Evolutionary conservation across 495 filamentous ascomycete species (phyloP).

Genomic region (Massariosphaeria phaeospora): DNA sequence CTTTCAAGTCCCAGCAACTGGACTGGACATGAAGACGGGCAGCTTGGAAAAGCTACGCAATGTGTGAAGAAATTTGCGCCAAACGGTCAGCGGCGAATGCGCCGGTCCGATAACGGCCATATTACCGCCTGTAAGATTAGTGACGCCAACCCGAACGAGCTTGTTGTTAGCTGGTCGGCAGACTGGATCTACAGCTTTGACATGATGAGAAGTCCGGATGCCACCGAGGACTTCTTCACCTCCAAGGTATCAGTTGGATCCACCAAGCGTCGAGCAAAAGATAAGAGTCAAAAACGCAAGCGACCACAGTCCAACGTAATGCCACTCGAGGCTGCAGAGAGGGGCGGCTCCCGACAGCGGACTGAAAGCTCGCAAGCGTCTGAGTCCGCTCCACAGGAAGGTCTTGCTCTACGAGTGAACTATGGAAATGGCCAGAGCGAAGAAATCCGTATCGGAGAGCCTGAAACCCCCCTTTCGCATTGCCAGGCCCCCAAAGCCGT

Average conservation of each 20-base stretch:
- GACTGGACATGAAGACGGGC: conserved; percentile 48
- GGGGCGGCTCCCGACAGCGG: conserved; percentile 44
- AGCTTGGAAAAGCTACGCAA: conserved; percentile 58
- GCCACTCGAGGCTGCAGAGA: conserved; percentile 41
- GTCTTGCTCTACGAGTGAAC: conserved; percentile 50
- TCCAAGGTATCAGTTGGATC: conserved; percentile 12
- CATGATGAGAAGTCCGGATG: conserved; percentile 58
- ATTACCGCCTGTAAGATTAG: conserved; percentile 78
- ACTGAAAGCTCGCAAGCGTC: conserved; percentile 36
- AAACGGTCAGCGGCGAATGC: conserved; percentile 52
- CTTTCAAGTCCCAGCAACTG: conserved; percentile 31
- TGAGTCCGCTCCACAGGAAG: conserved; percentile 33
- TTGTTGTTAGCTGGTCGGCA: conserved; percentile 72
- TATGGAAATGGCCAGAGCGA: conserved; percentile 61
- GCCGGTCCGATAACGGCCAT: conserved; percentile 54
- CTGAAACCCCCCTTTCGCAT: conserved; percentile 8
- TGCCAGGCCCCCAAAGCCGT: not conserved
- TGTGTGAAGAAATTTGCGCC: conserved; percentile 70
- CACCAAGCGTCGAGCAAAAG: conserved; percentile 8
- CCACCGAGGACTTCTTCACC: conserved; percentile 39
- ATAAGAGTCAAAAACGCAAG: conserved; percentile 53
- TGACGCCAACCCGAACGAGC: conserved; percentile 68
- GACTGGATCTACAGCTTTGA: conserved; percentile 73
- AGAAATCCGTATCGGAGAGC: conserved; percentile 45
- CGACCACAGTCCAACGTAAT: conserved; percentile 50